Base-by-base conservation (phyloP, 495 filamentous ascomycete genomes). In the Xylaria intraflava region DNA sequence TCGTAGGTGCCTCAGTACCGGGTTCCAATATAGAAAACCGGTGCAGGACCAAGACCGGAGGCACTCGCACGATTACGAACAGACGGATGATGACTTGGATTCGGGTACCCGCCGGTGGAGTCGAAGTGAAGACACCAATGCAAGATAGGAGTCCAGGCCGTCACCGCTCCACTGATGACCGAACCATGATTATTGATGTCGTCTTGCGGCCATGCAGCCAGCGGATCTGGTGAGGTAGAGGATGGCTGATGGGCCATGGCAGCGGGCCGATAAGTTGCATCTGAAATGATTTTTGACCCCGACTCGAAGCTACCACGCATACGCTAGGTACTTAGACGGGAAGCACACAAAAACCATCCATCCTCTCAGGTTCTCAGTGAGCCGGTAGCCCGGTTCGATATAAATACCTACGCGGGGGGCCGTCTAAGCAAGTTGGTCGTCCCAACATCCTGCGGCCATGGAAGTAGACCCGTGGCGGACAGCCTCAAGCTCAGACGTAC, bases 201-300 rank as follows among this genome's bases (percentile, higher is more conserved):
- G 40, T 46, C 41, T 45, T 20, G 53, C 27, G 53, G 46, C 20
- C 30, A 49, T 49, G 40, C 43, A 26, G 38, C 35, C 45, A 30
- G 46, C 36, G 53, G 45, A 49, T 56, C 26, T 43, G 24, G 51
- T 11, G n/a, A 30, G 12, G 31, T 51, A 24, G 46, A 46, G 46
- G 46, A 51, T 50, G 53, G 40, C 38, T 26, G 46, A 45, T 24
- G n/a, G n/a, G n/a, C n/a, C n/a, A n/a, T n/a, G 41, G 53, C 20
- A 27, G 46, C 53, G 53, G 53, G 46, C 53, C 53, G 53, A 56
- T 56, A 56, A 42, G 46, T 56, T 6, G 46, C 36, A 40, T 50
- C 41, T 42, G 43, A 33, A 44, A 35, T 55, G 52, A 41, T 30
- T 26, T 30, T 49, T 24, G 33, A 35, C 36, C 45, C 27, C n/a